A percentile compares a stretch with the other conserved stretches of the same genome.
Conservation (phyloP, 176 grass and related monocot genomes). For the Zoysia pacifica region DNA sequence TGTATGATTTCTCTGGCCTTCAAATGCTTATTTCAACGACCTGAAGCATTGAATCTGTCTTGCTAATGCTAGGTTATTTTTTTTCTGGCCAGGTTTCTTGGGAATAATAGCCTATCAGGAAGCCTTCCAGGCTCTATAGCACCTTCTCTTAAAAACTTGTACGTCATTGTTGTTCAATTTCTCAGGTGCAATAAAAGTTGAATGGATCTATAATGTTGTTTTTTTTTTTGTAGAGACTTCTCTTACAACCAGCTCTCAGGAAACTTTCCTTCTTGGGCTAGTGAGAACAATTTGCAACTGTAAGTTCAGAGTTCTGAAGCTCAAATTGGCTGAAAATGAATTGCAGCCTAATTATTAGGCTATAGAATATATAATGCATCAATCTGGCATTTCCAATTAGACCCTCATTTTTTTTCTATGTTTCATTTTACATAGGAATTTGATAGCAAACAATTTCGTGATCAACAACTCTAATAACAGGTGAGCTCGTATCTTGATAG, state of each 20-base stretch:
- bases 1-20: conserved; percentile 52
- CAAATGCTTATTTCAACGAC: not conserved
- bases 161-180: conserved; percentile 18
- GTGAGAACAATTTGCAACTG: conserved; percentile 51
- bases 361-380: too few species aligned
- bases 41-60: not conserved
- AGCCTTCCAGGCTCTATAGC: conserved; percentile 64
- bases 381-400: not conserved
- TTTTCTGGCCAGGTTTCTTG: conserved; percentile 65
- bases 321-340: not conserved
- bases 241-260: conserved; percentile 91
- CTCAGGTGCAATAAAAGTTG: conserved; percentile 21
- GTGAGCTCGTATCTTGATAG: conserved; percentile 30
- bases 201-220: conserved; percentile 3
- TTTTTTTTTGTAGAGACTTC: conserved; percentile 62
- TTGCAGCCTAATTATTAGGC: not conserved
- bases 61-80: conserved; percentile 11
- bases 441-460: conserved; percentile 80
- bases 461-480: conserved; percentile 56
- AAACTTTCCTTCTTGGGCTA: conserved; percentile 76
- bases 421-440: conserved; percentile 57
- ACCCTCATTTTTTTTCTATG: not conserved
- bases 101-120: conserved; percentile 80
- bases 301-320: conserved; percentile 47
- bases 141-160: conserved; percentile 55